Percentiles rank a stretch among this genome's conserved stretches.
Conservation (phyloP, 78 protist species). For the Parvularia atlantis region DNA sequence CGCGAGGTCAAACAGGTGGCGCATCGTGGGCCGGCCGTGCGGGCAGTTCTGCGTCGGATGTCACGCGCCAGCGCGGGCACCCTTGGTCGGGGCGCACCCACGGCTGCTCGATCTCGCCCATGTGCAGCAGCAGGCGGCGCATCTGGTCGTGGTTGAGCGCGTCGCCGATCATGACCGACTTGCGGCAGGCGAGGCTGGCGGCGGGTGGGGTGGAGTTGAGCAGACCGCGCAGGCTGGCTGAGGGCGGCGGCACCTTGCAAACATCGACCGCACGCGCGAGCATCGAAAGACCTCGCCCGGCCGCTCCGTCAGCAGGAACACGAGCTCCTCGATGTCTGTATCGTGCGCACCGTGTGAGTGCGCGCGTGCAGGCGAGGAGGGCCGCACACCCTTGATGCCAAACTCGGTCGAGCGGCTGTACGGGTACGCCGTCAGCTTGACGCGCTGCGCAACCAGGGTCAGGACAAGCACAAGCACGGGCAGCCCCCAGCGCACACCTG, state of each 20-base stretch:
- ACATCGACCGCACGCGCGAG: constrained; percentile 55
- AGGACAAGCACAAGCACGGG: no score
- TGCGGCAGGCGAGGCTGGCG: constrained; percentile 37
- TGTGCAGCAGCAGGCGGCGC: constrained; percentile 23
- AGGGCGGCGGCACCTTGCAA: constrained; percentile 85
- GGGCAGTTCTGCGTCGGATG: no score
- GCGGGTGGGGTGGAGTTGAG: no score
- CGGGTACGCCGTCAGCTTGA: constrained; percentile 43
- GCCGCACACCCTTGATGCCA: no score
- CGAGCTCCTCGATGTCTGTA: constrained; percentile 51
- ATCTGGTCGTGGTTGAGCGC: background rate
- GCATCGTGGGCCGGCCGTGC: constrained; percentile 95
- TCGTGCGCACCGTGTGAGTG: background rate
- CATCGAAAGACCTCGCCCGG: constrained; percentile 30
- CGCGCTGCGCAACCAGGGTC: constrained; percentile 15
- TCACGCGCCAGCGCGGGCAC: no score
- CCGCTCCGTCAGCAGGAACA: constrained; percentile 31
- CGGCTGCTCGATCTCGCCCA: constrained; percentile 61
- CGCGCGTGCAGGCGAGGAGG: no score
- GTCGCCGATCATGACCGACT: constrained; percentile 78
- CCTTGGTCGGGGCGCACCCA: no score
- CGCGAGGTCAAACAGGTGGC: constrained; percentile 59
- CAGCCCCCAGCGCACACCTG: no score
- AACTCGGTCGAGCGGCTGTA: constrained; percentile 29
- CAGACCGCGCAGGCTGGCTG: no score